Base-by-base conservation (phyloP, 176 grass and related monocot genomes). In the Lolium perenne region DNA sequence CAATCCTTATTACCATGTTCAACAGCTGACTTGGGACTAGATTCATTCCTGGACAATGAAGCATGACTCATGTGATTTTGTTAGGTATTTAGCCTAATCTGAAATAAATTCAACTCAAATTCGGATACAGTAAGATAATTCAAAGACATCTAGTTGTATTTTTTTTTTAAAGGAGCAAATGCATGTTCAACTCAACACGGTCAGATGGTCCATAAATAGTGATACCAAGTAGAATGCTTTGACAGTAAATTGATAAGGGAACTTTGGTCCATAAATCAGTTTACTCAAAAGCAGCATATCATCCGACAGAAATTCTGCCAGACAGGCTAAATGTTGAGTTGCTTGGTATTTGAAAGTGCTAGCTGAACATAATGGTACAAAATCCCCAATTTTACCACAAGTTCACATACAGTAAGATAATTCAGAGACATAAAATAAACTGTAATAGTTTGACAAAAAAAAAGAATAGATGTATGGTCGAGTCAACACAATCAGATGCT, bases 31-130 rank as follows among this genome's bases (percentile, higher is more conserved):
- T 7, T 7, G 38, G 21, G 22, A 65, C 57, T 79, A 74, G 3
- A 15, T 67, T 32, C 23, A 83, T 6, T 20, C 38, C 8, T 66
- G 23, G 16, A 1, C 61, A 21, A 67, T 58, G 59, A 86, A 77
- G 43, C n/a, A 77, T 29, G 10, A 23, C 60, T 74, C 29, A 48
- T 48, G 35, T 83, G 2, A 10, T 6, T 83, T 84, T 66, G 59
- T 12, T 55, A 10, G 3, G 20, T 25, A 21, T 38, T 66, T 67
- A 51, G 13, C 50, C 2, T 29, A 49, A 68, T 49, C 38, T 10
- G 43, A n/a, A 40, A 25, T 60, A 88, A 63, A 17, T 83, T 57
- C 60, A 82, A 17, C 18, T 35, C 2, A 69, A 71, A 62, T 65
- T n/a, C 2, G 0, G 49, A 78, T 38, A 23, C 3, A 49, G 7